Evolutionary conservation across 257 asterid species (phyloP), one percentile per base, ranked within the genome.

Genomic region (Plantago major): DNA sequence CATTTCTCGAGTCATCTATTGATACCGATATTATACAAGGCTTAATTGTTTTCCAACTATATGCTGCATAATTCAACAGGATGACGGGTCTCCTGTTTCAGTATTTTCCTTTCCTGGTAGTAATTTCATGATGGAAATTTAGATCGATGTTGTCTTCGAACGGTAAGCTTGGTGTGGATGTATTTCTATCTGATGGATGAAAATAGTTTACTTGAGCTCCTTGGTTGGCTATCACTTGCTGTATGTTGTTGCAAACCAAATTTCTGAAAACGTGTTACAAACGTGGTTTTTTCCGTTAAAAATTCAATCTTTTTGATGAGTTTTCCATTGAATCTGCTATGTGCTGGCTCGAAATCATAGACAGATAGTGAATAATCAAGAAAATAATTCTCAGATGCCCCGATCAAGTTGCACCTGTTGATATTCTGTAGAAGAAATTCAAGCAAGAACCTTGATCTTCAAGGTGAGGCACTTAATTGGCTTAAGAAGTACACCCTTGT

Each of bases 141-240:
- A 97, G 38, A 92, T 89, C 68, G 99, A 97, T 69, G 99, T 92
- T 66, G 97, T 65, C 89, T 92, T 72, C 94, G 97, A 72, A 92
- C 99, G 65, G 99, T 92, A 70, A 78, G 95, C 71, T 55, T 68
- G 38, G 56, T 28, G 33, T 56, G 45, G 58, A 50, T 69, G 43
- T 42, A 55, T 64, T 50, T 72, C 30, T 49, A 60, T 66, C 16
- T 59, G 42, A 49, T 44, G 47, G 64, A 69, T 69, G 18, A 26
- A n/a, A 62, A 26, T 45, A 51, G 60, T 19, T 22, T 45, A 38
- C 46, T 6, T 49, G n/a, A n/a, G 45, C 40, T 54, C 50, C 55
- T 46, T 14, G 45, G 22, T 17, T 70, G 62, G 44, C 62, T 28
- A 42, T 66, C 37, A 49, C 28, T 49, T 43, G 42, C 22, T 65